Base-by-base conservation (phyloP, 1,284 basidiomycete genomes). In the Sutorius eximius region DNA sequence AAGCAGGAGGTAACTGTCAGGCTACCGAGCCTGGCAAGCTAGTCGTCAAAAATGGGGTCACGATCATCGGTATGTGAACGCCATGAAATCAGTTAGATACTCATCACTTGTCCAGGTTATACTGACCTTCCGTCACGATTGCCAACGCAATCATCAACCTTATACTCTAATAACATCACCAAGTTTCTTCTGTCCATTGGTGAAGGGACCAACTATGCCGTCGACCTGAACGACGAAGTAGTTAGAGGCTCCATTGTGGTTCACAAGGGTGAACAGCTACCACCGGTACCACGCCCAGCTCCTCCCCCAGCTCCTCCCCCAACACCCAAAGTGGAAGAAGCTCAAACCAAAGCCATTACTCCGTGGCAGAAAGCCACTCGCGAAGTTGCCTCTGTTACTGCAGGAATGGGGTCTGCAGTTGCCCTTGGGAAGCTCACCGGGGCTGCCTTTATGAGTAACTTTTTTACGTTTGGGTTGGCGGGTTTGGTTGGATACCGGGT, bases 121-220 rank as follows among this genome's bases (percentile, higher is more conserved):
- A 86, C 87, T 48, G 91, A 93, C 70, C 76, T 93, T 44, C 87
- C 91, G 5, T 92, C 90, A 22, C 82, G 91, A 34, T 75, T 93
- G 38, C 90, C 91, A 12, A 92, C 91, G 0, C 91, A 93, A 66
- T 90, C 89, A 4, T 91, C 89, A 5, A 91, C 89, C 1, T 76
- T 93, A 9, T 93, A 93, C 71, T 93, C 91, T 12, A 93, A 93
- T 73, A 93, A 93, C 67, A 86, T 93, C 63, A 88, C 88, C 42
- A 93, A 93, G 68, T 93, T 93, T 74, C 78, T 93, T 40, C 77
- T 93, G 16, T 91, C 90, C 2, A 83, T 93, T 1, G 86, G 86
- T 11, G 80, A 80, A 44, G 80, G 86, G 56, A 78, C 77, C 45
- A 79, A 75, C 44, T 93, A 85, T 68, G 71, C 72, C 12, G 74